phyloP scores from a whole-genome alignment of 805 yeast genomes.

The Starmerella cellae region DNA sequence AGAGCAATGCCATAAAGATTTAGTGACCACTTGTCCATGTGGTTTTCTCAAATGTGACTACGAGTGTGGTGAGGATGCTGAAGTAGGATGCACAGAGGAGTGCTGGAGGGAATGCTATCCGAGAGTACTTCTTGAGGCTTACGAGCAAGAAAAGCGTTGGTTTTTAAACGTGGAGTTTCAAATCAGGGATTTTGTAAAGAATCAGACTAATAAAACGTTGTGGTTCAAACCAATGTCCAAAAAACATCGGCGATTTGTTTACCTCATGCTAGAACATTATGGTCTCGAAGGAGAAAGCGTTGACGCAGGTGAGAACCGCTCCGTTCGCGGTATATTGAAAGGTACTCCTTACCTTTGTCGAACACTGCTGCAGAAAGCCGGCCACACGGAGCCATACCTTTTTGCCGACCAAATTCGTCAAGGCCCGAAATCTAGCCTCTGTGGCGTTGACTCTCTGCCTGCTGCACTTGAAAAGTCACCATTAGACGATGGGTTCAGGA shows the following conservation, averaged over 20 bases:
- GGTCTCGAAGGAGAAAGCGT: conserved; percentile 56
- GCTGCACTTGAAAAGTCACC: neutral
- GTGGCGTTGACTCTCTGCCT: neutral
- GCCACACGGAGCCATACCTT: neutral
- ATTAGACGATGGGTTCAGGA: neutral
- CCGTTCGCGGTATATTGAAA: conserved; percentile 11
- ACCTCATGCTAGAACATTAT: conserved; percentile 47
- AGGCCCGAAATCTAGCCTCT: too few relatives aligned
- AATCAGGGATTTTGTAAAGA: conserved; percentile 37
- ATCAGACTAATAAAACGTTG: conserved; percentile 30
- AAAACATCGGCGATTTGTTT: conserved; percentile 59
- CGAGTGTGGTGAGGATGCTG: conserved; percentile 43
- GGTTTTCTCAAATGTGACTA: conserved; percentile 39
- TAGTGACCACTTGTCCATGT: conserved; percentile 49
- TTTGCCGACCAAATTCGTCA: neutral
- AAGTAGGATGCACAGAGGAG: conserved; percentile 38
- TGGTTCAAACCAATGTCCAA: conserved; percentile 63
- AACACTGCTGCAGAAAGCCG: neutral
- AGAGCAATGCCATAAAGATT: conserved; percentile 36
- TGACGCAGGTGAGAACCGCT: conserved; percentile 63
- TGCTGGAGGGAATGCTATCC: conserved; percentile 34
- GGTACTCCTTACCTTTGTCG: neutral
- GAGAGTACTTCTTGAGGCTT: conserved; percentile 34
- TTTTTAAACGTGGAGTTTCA: conserved; percentile 46
- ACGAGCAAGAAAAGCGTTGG: conserved; percentile 44